Evolutionary conservation across 192 early-diverging fungal species (phyloP).

Genomic region (Entomortierella parvispora): DNA sequence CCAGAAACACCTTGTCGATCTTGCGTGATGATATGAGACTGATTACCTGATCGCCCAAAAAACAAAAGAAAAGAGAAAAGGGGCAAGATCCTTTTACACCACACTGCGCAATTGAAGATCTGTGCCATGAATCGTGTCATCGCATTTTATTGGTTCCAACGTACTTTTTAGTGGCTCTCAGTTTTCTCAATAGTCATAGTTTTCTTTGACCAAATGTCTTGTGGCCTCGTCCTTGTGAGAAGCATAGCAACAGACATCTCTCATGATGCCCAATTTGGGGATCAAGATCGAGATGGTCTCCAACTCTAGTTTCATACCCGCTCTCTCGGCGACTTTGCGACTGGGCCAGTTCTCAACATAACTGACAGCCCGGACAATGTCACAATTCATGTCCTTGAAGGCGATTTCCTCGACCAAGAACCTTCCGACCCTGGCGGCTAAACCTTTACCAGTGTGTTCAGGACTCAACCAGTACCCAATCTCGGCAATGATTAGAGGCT

Average conservation of each 20-base stretch:
- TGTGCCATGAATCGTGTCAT: neutral
- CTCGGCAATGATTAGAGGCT: neutral
- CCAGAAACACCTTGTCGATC: too few relatives aligned
- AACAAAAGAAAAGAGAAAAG: too few relatives aligned
- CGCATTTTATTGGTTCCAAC: neutral
- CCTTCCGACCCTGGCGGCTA: neutral
- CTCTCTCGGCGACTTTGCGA: slow-evolving; percentile 19
- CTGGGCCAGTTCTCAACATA: slow-evolving; percentile 18
- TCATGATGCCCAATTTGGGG: slow-evolving; percentile 15
- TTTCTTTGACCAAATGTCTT: slow-evolving; percentile 14
- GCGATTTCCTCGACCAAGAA: slow-evolving; percentile 5
- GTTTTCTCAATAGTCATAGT: slow-evolving; percentile 31
- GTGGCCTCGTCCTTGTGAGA: slow-evolving; percentile 19
- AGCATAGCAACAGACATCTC: slow-evolving; percentile 27
- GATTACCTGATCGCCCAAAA: too few relatives aligned
- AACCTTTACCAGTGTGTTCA: neutral
- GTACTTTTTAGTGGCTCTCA: neutral
- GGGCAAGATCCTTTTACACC: neutral
- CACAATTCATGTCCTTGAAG: slow-evolving; percentile 28
- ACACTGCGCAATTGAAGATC: neutral
- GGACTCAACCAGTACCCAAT: slow-evolving; percentile 10
- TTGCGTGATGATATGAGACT: too few relatives aligned
- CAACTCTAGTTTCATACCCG: slow-evolving; percentile 29
- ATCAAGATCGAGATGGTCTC: slow-evolving; percentile 17
- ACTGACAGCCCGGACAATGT: slow-evolving; percentile 30